A percentile compares a stretch with the other conserved stretches of the same genome.
Conservation (phyloP, 352 stramenopile species). For the Phytophthora fragariae region DNA sequence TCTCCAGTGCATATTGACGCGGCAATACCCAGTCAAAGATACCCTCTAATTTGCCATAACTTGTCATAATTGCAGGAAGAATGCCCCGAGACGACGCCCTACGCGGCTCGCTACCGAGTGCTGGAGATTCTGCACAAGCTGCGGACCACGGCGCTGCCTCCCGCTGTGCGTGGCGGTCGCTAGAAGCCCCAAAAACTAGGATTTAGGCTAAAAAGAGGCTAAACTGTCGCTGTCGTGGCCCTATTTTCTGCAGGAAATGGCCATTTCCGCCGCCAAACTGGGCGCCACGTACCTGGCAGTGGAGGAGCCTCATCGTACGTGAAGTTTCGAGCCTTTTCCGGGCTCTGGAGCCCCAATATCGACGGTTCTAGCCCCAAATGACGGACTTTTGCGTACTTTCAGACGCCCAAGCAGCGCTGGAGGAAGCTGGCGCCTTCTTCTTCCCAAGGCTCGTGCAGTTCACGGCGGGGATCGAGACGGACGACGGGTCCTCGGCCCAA, state of each 20-base stretch:
- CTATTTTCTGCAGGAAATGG: constrained; percentile 42
- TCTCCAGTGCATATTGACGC: neutral
- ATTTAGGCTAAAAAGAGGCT: neutral
- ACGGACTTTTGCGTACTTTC: neutral
- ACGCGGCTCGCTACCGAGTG: constrained; percentile 59
- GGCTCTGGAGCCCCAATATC: neutral
- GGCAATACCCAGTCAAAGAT: neutral
- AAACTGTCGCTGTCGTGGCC: neutral
- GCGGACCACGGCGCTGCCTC: constrained; percentile 40
- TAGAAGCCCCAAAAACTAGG: constrained; percentile 1
- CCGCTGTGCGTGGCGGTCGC: constrained; percentile 35
- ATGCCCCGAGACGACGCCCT: constrained; percentile 58
- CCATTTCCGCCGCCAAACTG: constrained; percentile 40
- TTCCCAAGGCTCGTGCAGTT: constrained; percentile 53
- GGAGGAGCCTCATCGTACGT: constrained; percentile 71
- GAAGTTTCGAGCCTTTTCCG: neutral
- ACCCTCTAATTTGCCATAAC: neutral
- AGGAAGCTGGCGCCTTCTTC: constrained; percentile 48
- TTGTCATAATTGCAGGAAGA: constrained; percentile 38
- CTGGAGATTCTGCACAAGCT: constrained; percentile 67
- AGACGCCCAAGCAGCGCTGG: constrained; percentile 70
- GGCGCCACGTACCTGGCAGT: constrained; percentile 60
- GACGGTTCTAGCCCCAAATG: neutral
- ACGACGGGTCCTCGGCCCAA: constrained; percentile 22
- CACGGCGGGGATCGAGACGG: constrained; percentile 20